phyloP scores from a whole-genome alignment of 2,329 filamentous ascomycete species.

The Epichloe hybrida region DNA sequence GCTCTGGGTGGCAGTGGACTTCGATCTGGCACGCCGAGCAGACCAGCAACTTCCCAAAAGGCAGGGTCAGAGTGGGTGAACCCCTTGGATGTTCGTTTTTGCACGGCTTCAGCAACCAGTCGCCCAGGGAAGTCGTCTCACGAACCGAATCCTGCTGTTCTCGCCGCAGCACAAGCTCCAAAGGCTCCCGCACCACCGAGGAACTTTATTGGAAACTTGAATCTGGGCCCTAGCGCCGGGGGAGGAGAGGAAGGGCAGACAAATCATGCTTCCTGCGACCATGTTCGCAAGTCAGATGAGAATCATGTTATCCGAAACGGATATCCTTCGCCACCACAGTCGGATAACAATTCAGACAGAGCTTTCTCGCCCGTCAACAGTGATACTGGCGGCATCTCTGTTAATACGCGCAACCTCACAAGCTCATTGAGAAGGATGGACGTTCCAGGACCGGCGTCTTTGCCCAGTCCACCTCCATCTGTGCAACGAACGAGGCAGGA shows the following conservation, averaged over 20 bases:
- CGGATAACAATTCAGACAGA: constrained; percentile 15
- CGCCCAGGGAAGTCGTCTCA: background rate
- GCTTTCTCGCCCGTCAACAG: constrained; percentile 10
- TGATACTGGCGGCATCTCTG: constrained; percentile 7
- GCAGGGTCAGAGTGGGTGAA: constrained; percentile 31
- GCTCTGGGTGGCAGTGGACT: constrained; percentile 18
- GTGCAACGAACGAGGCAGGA: constrained; percentile 24
- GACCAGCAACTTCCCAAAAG: constrained; percentile 15
- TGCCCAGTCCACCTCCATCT: constrained; percentile 31
- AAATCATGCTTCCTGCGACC: background rate
- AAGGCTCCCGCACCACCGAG: constrained; percentile 11
- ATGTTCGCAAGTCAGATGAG: background rate
- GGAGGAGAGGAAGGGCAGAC: background rate
- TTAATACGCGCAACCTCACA: constrained; percentile 12
- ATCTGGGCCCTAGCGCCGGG: constrained; percentile 18
- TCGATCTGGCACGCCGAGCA: constrained; percentile 14
- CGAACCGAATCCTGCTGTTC: background rate
- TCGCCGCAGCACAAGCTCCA: background rate
- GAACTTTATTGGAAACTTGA: constrained; percentile 28
- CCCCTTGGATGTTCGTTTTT: constrained; percentile 34
- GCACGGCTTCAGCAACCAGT: constrained; percentile 14
- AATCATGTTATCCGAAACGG: constrained; percentile 6
- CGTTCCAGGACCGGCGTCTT: constrained; percentile 8
- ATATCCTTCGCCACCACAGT: constrained; percentile 26
- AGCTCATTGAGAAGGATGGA: constrained; percentile 16